Conservation (phyloP, 2,329 filamentous ascomycete species). For the Orbilia javanica region DNA sequence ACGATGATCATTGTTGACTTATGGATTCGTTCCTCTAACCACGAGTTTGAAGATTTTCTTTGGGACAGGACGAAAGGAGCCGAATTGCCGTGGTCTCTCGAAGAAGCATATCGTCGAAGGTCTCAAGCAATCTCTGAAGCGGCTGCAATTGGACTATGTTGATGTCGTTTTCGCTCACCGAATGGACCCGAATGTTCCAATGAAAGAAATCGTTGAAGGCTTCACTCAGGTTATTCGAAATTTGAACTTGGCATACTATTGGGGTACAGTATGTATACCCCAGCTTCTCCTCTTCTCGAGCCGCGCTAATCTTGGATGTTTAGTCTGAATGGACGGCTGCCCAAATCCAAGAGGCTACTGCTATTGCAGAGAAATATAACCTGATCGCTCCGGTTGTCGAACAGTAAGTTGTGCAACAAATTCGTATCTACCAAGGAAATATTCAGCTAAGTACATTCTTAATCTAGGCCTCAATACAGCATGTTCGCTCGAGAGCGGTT, state of each 20-base stretch:
- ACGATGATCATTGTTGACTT: neutral
- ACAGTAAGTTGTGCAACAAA: slow-evolving; percentile 62
- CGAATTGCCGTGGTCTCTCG: slow-evolving; percentile 70
- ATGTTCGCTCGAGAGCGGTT: slow-evolving; percentile 74
- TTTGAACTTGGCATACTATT: slow-evolving; percentile 74
- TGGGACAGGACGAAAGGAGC: slow-evolving; percentile 72
- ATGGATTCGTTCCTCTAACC: slow-evolving; percentile 46
- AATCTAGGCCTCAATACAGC: slow-evolving; percentile 70
- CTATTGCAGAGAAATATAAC: slow-evolving; percentile 71
- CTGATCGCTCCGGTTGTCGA: slow-evolving; percentile 71
- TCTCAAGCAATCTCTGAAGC: slow-evolving; percentile 71
- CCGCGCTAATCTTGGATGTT: neutral
- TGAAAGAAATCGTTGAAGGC: slow-evolving; percentile 74
- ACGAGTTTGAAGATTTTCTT: slow-evolving; percentile 68
- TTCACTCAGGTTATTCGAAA: slow-evolving; percentile 69
- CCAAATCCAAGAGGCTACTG: slow-evolving; percentile 73
- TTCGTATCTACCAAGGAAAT: too few relatives aligned
- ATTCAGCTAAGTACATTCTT: neutral
- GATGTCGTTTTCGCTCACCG: slow-evolving; percentile 75
- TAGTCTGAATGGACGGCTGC: slow-evolving; percentile 71
- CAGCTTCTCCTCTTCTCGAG: neutral
- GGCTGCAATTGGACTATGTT: slow-evolving; percentile 76
- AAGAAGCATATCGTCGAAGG: slow-evolving; percentile 72
- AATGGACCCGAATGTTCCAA: slow-evolving; percentile 71
- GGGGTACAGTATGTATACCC: slow-evolving; percentile 68